Percentiles rank a stretch among this genome's conserved stretches.
These are phyloP conservation scores for Dacryopinax spathularia DNA, from an alignment of 768 basidiomycete species.

Conservation along the genomic window DNA sequence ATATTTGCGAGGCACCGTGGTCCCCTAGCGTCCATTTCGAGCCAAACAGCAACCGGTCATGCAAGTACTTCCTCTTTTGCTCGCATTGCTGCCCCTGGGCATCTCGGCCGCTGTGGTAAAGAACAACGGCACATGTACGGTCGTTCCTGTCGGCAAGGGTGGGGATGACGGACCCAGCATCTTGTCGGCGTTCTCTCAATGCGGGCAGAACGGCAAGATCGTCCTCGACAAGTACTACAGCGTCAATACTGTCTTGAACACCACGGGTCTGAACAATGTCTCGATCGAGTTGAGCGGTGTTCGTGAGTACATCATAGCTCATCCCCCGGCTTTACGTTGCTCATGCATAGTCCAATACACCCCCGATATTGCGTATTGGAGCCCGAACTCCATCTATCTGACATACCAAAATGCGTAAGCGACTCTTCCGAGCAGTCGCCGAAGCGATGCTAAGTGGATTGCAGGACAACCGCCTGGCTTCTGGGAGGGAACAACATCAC, in stretches of 20 bases:
- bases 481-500: slow-evolving; percentile 36
- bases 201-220: slow-evolving; percentile 21
- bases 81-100: background rate
- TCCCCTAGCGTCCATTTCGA: background rate
- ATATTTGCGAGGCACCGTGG: background rate
- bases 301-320: slow-evolving; percentile 13
- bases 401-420: slow-evolving; percentile 33
- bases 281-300: slow-evolving; percentile 29
- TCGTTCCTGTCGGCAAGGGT: slow-evolving; percentile 23
- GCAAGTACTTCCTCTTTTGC: background rate
- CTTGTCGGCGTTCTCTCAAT: slow-evolving; percentile 22
- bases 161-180: slow-evolving; percentile 29
- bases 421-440: background rate
- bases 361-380: slow-evolving; percentile 33
- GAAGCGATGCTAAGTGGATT: background rate
- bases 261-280: slow-evolving; percentile 26
- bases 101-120: background rate
- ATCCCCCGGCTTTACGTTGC: too few relatives aligned
- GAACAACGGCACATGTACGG: slow-evolving; percentile 15
- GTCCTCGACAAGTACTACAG: slow-evolving; percentile 23
- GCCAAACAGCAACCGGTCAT: background rate
- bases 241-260: slow-evolving; percentile 30
- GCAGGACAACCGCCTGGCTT: slow-evolving; percentile 33
- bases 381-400: slow-evolving; percentile 27
- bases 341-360: slow-evolving; percentile 14